Evolutionary conservation across 2,329 filamentous ascomycete species (phyloP).

Genomic region (Sporothrix schenckii): DNA sequence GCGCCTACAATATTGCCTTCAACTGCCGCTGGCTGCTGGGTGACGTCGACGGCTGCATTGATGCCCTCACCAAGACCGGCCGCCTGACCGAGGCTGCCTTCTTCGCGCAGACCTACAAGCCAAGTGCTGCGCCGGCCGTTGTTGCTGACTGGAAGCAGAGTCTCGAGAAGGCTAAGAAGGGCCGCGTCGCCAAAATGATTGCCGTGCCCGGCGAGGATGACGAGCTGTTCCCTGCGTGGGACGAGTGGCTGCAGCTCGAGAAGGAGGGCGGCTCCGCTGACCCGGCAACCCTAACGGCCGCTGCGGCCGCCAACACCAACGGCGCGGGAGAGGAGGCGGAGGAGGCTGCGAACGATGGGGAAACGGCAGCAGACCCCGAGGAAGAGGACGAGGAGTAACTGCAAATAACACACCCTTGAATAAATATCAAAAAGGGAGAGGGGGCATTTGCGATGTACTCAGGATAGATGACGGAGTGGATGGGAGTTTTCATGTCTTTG

Average conservation of each 20-base stretch:
- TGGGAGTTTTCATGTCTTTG: conserved; percentile 18
- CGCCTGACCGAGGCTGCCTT: conserved; percentile 83
- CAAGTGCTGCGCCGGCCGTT: conserved; percentile 68
- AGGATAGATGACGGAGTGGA: conserved; percentile 5
- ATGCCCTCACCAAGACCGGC: conserved; percentile 76
- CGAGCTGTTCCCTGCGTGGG: conserved; percentile 95
- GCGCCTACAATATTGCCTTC: conserved; percentile 91
- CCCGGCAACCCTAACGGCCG: conserved; percentile 10
- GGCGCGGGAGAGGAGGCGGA: neutral
- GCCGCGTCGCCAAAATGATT: conserved; percentile 79
- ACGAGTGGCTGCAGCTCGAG: conserved; percentile 83
- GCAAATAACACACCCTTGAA: neutral
- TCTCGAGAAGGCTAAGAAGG: conserved; percentile 83
- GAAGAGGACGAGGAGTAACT: conserved; percentile 18
- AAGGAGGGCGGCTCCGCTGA: conserved; percentile 61
- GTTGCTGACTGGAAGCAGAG: conserved; percentile 80
- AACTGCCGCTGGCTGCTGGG: conserved; percentile 85
- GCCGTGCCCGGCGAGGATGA: conserved; percentile 80
- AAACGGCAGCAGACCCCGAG: neutral
- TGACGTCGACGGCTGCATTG: conserved; percentile 78
- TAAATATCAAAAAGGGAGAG: neutral
- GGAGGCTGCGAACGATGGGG: neutral
- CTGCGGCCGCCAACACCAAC: conserved; percentile 18
- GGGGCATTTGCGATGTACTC: neutral
- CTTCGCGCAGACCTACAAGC: conserved; percentile 95